phyloP scores from a whole-genome alignment of 495 filamentous ascomycete species.

The Cladorrhinum samala region DNA sequence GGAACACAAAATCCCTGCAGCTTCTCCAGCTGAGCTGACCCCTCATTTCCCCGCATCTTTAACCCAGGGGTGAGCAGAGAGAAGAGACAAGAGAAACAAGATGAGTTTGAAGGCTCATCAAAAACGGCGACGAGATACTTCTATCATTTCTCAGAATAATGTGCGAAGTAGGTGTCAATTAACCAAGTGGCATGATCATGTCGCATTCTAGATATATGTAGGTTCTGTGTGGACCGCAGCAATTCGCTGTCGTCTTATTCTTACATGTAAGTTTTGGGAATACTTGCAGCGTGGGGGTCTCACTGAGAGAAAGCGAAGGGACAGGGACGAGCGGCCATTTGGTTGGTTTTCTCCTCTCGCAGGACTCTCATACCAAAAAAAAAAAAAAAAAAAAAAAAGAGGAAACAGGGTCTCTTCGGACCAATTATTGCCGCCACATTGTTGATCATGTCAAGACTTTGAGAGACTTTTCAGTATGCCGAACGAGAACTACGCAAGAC shows the following conservation, averaged over 20 bases:
- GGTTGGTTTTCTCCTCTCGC: neutral
- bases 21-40: neutral
- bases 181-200: neutral
- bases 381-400: no score
- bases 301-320: no score
- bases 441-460: neutral
- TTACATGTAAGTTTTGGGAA: slow-evolving; percentile 1
- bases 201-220: neutral
- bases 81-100: neutral
- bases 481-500: neutral
- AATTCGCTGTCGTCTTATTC: slow-evolving; percentile 1
- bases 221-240: neutral
- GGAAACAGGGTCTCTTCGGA: no score
- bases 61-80: neutral
- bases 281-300: slow-evolving; percentile 2
- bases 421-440: neutral
- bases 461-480: neutral
- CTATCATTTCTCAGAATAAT: neutral
- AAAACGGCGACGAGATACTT: neutral
- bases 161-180: neutral
- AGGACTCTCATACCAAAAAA: neutral
- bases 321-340: no score
- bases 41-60: neutral
- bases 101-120: neutral
- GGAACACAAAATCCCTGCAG: neutral